phyloP scores from a whole-genome alignment of 768 basidiomycete species.

The Russula earlei region DNA sequence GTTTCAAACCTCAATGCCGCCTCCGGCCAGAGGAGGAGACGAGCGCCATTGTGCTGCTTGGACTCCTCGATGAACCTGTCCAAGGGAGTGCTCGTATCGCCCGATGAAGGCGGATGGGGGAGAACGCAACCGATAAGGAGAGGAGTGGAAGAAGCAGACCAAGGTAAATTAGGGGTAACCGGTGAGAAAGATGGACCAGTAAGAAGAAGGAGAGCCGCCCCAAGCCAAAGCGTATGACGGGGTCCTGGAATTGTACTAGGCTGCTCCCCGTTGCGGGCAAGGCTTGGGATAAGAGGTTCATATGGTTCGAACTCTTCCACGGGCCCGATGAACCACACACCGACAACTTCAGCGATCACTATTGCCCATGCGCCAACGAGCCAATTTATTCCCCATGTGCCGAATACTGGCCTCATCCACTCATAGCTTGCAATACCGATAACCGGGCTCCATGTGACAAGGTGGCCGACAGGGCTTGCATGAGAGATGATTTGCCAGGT shows the following conservation, averaged over 20 bases:
- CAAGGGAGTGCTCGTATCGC: constrained; percentile 36
- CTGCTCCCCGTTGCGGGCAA: constrained; percentile 12
- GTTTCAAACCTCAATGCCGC: constrained; percentile 60
- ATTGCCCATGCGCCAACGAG: constrained; percentile 68
- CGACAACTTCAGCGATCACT: constrained; percentile 44
- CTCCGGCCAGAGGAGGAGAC: constrained; percentile 73
- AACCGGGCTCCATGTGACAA: constrained; percentile 63
- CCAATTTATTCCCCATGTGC: constrained; percentile 62
- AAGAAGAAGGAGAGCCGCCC: constrained; percentile 34
- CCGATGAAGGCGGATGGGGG: constrained; percentile 38
- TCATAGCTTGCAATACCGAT: constrained; percentile 43
- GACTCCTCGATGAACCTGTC: constrained; percentile 57
- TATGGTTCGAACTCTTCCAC: constrained; percentile 37
- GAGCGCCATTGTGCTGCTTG: constrained; percentile 34
- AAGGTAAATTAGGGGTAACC: constrained; percentile 33
- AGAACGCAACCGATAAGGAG: constrained; percentile 59
- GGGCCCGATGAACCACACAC: constrained; percentile 47
- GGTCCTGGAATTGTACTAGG: neutral
- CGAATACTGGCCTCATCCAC: constrained; percentile 54
- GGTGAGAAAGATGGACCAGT: constrained; percentile 42
- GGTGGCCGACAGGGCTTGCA: constrained; percentile 58
- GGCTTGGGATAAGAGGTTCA: constrained; percentile 8
- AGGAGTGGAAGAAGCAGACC: constrained; percentile 37
- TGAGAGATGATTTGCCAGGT: constrained; percentile 46
- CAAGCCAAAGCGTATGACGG: constrained; percentile 31